A percentile compares a stretch with the other conserved stretches of the same genome.
These are phyloP conservation scores for Millerozyma acaciae DNA, from an alignment of 805 yeast species.

Conservation along the genomic window DNA sequence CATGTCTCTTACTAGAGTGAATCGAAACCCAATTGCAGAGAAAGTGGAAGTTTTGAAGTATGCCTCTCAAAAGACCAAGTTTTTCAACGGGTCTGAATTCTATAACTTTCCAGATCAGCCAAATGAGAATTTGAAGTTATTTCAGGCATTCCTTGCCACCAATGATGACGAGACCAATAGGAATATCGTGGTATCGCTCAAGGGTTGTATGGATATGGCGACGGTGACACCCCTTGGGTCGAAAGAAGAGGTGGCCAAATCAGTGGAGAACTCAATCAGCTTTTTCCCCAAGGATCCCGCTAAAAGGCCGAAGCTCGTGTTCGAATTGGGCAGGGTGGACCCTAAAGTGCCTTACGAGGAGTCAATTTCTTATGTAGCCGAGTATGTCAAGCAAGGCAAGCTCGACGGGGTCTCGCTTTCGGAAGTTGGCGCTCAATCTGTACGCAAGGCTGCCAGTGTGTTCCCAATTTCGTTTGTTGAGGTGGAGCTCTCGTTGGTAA, in stretches of 20 bases:
- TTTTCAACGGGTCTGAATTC: constrained; percentile 75
- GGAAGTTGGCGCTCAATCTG: constrained; percentile 63
- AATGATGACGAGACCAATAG: constrained; percentile 52
- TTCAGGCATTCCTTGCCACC: constrained; percentile 51
- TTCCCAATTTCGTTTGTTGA: constrained; percentile 67
- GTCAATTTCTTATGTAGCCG: constrained; percentile 52
- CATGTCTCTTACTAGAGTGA: constrained; percentile 69
- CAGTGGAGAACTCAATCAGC: constrained; percentile 41
- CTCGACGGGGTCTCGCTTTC: constrained; percentile 71
- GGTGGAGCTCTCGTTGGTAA: constrained; percentile 70
- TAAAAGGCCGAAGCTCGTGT: constrained; percentile 42
- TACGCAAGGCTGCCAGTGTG: constrained; percentile 53
- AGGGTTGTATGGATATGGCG: constrained; percentile 52
- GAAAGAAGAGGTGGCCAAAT: constrained; percentile 40
- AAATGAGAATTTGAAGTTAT: constrained; percentile 48
- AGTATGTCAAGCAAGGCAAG: constrained; percentile 57
- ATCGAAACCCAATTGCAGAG: constrained; percentile 49
- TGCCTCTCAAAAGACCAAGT: constrained; percentile 42
- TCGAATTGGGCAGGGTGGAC: constrained; percentile 73
- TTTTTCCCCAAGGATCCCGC: constrained; percentile 25
- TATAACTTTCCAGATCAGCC: constrained; percentile 53
- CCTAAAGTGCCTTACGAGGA: constrained; percentile 53
- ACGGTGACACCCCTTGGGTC: constrained; percentile 47
- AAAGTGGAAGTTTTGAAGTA: constrained; percentile 51
- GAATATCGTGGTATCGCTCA: constrained; percentile 56